phyloP scores from a whole-genome alignment of 2,329 filamentous ascomycete genomes.

The Tolypocladium inflatum region DNA sequence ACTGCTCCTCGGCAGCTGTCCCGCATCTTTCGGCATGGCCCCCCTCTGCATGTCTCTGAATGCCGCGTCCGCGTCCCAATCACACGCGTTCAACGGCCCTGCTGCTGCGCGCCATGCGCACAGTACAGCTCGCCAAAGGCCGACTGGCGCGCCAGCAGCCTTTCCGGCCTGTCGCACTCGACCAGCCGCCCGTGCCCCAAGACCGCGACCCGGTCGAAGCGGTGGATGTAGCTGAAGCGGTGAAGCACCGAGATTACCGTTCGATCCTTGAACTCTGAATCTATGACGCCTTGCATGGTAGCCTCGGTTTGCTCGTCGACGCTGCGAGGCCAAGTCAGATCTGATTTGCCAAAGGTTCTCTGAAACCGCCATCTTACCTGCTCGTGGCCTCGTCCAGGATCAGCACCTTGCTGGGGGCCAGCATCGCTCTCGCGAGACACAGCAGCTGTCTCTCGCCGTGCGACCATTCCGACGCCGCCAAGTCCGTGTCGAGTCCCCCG shows the following conservation, averaged over 20 bases:
- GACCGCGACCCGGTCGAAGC: slow-evolving; percentile 35
- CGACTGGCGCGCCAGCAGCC: neutral
- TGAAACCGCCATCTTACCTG: slow-evolving; percentile 13
- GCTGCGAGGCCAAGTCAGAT: slow-evolving; percentile 7
- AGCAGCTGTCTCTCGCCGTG: slow-evolving; percentile 36
- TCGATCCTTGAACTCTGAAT: slow-evolving; percentile 24
- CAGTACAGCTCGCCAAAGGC: neutral
- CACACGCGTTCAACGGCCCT: neutral
- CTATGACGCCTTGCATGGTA: slow-evolving; percentile 22
- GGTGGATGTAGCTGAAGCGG: slow-evolving; percentile 19
- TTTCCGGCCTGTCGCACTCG: slow-evolving; percentile 4
- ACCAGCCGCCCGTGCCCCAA: slow-evolving; percentile 37
- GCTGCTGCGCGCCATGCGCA: neutral
- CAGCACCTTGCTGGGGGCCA: slow-evolving; percentile 22
- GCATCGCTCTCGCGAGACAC: slow-evolving; percentile 24
- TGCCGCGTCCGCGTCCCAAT: no score
- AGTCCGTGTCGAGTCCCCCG: slow-evolving; percentile 25
- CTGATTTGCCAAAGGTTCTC: neutral
- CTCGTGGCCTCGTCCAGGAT: slow-evolving; percentile 28
- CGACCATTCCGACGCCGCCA: slow-evolving; percentile 21
- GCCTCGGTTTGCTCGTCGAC: slow-evolving; percentile 22
- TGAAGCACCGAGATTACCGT: slow-evolving; percentile 40
- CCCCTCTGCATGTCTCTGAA: no score
- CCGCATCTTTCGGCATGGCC: no score
- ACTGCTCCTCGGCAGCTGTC: no score